Evolutionary conservation across 2,329 filamentous ascomycete species (phyloP).

Genomic region (Cadophora luteo-olivacea): DNA sequence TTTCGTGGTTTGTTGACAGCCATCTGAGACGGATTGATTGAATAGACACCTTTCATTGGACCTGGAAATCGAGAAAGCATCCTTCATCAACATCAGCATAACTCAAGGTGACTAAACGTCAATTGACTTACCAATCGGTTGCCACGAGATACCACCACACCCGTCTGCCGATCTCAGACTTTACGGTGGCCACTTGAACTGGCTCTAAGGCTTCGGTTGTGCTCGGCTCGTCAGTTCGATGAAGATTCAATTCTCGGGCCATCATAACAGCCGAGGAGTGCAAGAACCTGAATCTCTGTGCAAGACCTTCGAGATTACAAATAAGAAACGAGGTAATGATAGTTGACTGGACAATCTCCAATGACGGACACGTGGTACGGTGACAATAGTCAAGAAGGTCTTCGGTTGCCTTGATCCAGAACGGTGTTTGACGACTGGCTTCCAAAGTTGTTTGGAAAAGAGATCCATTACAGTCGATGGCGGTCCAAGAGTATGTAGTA

Average conservation of each 20-base stretch:
- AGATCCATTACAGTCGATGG: conserved; percentile 14
- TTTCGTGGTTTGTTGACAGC: too few relatives aligned
- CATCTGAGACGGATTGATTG: too few relatives aligned
- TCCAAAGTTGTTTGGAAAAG: conserved; percentile 32
- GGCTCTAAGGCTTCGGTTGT: conserved; percentile 19
- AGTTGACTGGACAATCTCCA: conserved; percentile 47
- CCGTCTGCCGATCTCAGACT: too few relatives aligned
- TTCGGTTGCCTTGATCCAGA: conserved; percentile 44
- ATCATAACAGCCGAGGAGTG: conserved; percentile 43
- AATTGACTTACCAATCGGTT: too few relatives aligned
- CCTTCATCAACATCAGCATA: too few relatives aligned
- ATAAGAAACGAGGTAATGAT: conserved; percentile 46
- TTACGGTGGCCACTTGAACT: conserved; percentile 27
- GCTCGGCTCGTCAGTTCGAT: conserved; percentile 27
- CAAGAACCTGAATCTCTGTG: conserved; percentile 43
- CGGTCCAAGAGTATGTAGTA: conserved; percentile 22
- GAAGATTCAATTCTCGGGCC: conserved; percentile 32
- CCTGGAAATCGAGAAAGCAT: too few relatives aligned
- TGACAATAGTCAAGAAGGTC: conserved; percentile 46
- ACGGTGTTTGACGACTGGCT: conserved; percentile 41
- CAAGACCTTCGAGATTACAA: conserved; percentile 45
- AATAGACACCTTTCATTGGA: too few relatives aligned
- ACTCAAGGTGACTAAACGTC: too few relatives aligned
- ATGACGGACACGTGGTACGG: conserved; percentile 33
- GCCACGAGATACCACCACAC: too few relatives aligned